These are phyloP conservation scores for Aureobasidium sp. DNA, from an alignment of 2,329 filamentous ascomycete species.

Conservation along the genomic window DNA sequence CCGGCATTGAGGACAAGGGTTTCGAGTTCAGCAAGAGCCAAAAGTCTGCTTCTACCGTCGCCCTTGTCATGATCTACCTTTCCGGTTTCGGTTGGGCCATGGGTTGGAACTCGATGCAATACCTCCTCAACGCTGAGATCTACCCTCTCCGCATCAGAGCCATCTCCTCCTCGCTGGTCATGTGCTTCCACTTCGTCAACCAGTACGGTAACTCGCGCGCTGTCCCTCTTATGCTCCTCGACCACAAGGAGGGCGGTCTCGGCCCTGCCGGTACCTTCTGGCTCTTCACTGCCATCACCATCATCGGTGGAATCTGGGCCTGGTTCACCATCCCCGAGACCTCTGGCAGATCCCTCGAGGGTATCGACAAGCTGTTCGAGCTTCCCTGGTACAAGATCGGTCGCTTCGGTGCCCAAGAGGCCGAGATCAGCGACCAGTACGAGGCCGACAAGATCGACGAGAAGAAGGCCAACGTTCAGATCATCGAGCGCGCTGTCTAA, in stretches of 20 bases:
- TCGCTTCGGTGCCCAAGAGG: constrained; percentile 17
- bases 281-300: constrained; percentile 61
- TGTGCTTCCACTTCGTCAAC: constrained; percentile 72
- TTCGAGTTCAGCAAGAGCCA: constrained; percentile 40
- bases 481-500: constrained; percentile 10
- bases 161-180: constrained; percentile 60
- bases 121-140: constrained; percentile 63
- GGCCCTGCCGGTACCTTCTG: constrained; percentile 60
- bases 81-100: constrained; percentile 62
- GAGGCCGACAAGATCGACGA: constrained; percentile 11
- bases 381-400: constrained; percentile 69
- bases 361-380: constrained; percentile 63
- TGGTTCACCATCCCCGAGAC: constrained; percentile 68
- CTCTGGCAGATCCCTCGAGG: constrained; percentile 54
- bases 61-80: constrained; percentile 47
- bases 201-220: constrained; percentile 71
- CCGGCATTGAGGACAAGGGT: constrained; percentile 42
- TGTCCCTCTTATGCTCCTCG: constrained; percentile 64
- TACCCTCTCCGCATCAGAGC: constrained; percentile 69
- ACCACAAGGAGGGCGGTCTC: constrained; percentile 27
- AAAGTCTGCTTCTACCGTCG: constrained; percentile 54
- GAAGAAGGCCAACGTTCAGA: constrained; percentile 13
- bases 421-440: constrained; percentile 15
- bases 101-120: constrained; percentile 69
- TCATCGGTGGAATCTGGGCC: constrained; percentile 60